Evolutionary conservation across 768 basidiomycete species (phyloP), one percentile per base, ranked within the genome.

Genomic region (Suillus lakei): DNA sequence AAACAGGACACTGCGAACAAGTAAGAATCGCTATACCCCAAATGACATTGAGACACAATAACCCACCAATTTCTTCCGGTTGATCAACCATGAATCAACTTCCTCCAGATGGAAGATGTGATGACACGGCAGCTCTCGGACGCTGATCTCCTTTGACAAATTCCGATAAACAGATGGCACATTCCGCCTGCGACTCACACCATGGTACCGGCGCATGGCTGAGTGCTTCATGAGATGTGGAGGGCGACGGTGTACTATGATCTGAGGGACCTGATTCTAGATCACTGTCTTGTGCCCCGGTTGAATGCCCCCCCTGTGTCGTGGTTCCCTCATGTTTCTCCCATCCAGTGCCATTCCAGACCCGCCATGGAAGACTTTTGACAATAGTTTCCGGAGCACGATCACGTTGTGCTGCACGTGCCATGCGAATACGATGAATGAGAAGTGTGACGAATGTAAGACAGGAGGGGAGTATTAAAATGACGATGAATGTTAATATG

Each of bases 61-160:
- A 83, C 91, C 73, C 72, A 96, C 96, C 77, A 97, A 78, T 82
- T 98, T 98, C 83, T 96, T 94, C 76, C 93, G 87, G 66, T 91
- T 88, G 63, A 96, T 90, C 66, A 99, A 79, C 97, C 97, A 99
- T 68, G 91, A 85, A 74, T 96, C 95, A 44, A 98, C 87, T 75
- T 98, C 97, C 41, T 90, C 85, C 53, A 93, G 85, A 78, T 99
- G 97, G 79, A 98, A 99, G 62, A 99, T 89, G 75, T 99, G 97
- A 55, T 92, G 91, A 72, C 97, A 99, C 1, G 97, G 97, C 46
- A 98, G 75, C 60, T 96, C 93, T 70, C 96, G 87, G 50, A 98
- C 93, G 70, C 88, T n/a, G 86, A 74, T 99, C 97, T 3, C 96
- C 96, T 72, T 88, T 88, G 46, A 81, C 87, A 70, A 98, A 99